These are phyloP conservation scores for Symbiotaphrina buchneri DNA, from an alignment of 495 filamentous ascomycete genomes.

Conservation along the genomic window DNA sequence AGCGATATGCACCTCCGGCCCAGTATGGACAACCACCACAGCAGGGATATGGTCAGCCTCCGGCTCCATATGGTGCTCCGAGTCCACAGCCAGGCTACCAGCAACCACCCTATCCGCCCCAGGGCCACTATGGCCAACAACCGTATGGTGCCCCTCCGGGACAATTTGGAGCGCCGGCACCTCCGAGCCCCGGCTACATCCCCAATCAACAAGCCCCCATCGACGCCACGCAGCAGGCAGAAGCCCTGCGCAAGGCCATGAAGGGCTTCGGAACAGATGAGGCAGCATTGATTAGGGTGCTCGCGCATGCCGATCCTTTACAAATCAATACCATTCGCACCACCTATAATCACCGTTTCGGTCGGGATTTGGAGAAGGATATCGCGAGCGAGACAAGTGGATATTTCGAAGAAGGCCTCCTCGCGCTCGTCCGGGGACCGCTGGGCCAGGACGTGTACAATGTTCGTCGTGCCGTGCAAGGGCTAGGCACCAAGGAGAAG, in stretches of 20 bases:
- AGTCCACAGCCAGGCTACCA: background rate
- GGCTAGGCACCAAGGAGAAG: conserved; percentile 67
- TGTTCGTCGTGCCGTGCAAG: conserved; percentile 42
- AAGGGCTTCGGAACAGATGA: conserved; percentile 86
- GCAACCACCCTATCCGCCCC: too few species aligned
- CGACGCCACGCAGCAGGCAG: conserved; percentile 40
- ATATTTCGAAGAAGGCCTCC: conserved; percentile 44
- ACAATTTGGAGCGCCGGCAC: conserved; percentile 3
- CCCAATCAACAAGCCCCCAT: conserved; percentile 39
- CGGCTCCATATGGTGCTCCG: background rate
- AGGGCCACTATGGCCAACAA: too few species aligned
- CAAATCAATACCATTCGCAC: conserved; percentile 46
- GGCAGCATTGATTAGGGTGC: conserved; percentile 37
- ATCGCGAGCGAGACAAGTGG: conserved; percentile 55
- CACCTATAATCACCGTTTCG: conserved; percentile 35
- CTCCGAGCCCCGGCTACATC: conserved; percentile 40
- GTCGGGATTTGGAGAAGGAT: conserved; percentile 45
- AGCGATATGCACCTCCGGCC: too few species aligned
- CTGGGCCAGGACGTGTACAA: conserved; percentile 43
- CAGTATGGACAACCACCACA: background rate
- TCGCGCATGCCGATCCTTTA: conserved; percentile 45
- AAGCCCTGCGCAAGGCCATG: conserved; percentile 57
- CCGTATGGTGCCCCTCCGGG: conserved; percentile 1
- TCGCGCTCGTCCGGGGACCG: conserved; percentile 56
- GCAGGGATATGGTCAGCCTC: background rate